Percentiles rank a stretch among this genome's conserved stretches.
These are phyloP conservation scores for Hanseniaspora occidentalis DNA, from an alignment of 805 yeast species.

Conservation along the genomic window DNA sequence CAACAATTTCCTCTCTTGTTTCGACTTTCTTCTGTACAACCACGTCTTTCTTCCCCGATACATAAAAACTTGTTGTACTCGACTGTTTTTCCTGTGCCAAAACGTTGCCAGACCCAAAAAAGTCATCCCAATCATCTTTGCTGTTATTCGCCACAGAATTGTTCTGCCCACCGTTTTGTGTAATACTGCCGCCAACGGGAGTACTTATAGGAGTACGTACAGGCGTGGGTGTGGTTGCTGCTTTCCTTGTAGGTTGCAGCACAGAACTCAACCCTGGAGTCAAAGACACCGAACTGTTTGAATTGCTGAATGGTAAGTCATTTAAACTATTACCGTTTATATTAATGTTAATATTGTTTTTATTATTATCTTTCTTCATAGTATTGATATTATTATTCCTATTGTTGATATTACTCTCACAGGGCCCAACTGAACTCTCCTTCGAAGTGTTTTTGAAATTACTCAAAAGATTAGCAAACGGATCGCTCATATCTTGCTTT, in stretches of 20 bases:
- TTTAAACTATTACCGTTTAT: no score
- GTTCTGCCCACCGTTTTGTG: not conserved
- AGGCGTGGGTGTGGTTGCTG: not conserved
- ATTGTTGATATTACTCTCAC: not conserved
- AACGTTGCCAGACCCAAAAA: not conserved
- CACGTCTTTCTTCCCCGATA: no score
- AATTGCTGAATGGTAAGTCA: no score
- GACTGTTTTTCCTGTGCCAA: not conserved
- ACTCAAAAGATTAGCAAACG: slow-evolving; percentile 32
- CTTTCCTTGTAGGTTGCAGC: not conserved
- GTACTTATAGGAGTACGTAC: not conserved
- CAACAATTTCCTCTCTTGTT: slow-evolving; percentile 6
- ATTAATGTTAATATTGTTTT: no score
- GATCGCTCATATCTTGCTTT: slow-evolving; percentile 18
- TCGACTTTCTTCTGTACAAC: no score
- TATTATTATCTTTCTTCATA: no score
- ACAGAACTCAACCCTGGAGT: no score
- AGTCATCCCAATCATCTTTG: not conserved
- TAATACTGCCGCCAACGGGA: no score
- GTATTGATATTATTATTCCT: no score
- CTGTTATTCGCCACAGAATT: not conserved
- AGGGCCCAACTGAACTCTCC: not conserved
- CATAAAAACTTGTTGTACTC: no score
- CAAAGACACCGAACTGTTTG: no score
- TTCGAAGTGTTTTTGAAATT: slow-evolving; percentile 14